Evolutionary conservation across 1,284 basidiomycete species (phyloP), one percentile per base, ranked within the genome.

Genomic region (Ustilago xerochloae): DNA sequence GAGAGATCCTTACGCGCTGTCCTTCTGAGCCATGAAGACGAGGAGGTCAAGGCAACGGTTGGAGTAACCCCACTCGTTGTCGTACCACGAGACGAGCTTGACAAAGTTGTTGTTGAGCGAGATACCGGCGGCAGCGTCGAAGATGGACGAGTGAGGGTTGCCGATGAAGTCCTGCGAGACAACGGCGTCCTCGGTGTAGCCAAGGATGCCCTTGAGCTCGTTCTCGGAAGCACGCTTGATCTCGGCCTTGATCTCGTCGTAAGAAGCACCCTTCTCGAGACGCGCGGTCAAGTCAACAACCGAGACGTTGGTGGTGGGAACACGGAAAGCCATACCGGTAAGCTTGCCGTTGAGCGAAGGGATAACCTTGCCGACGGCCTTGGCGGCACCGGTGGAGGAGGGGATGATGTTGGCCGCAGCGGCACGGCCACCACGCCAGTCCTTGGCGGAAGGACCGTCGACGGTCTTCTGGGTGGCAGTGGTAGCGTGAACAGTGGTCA

Each of bases 361-460:
- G 85, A 99, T 99, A 86, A 99, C 96, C 90, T 99, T 97, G 85
- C 96, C 96, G 85, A 98, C 96, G 76, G 95, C 67, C 87, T 99
- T 99, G 86, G 97, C 97, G 76, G 96, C 96, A 88, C 96, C 96
- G 75, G 97, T 99, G 83, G 94, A 97, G 30, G 96, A 98, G 65
- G 96, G 96, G 85, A 99, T 99, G 88, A 99, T 98, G 91, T 99
- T 99, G 88, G 92, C 92, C 86, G 91, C 91, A 75, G 96, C 94
- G 82, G 91, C 90, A 88, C 96, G 97, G 81, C 96, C 96, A 86
- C 97, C 97, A 87, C 88, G 86, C 88, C 88, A 88, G 86, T 87
- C 87, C 86, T 87, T 86, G 84, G 65, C 69, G 43, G 78, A 82
- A 51, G 82, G 81, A 63, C 82, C 92, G 91, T 93, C 93, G 92